Evolutionary conservation across 2,329 filamentous ascomycete species (phyloP).

Genomic region (Rhinocladiella similis): DNA sequence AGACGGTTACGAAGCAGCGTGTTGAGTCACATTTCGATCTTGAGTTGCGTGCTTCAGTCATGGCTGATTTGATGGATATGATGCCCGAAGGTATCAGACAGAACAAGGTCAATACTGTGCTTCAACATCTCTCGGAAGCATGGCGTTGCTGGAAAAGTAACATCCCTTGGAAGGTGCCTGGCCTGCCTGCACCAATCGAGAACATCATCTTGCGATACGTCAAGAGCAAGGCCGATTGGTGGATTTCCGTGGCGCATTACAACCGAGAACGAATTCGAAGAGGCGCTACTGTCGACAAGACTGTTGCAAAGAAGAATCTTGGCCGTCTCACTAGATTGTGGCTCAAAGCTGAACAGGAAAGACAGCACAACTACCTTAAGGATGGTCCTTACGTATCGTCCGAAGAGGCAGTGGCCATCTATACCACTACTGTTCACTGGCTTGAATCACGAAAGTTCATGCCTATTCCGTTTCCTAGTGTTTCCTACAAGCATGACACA

Average conservation of each 20-base stretch:
- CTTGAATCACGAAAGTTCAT: slow-evolving; percentile 97
- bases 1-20: slow-evolving; percentile 98
- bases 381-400: slow-evolving; percentile 98
- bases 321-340: slow-evolving; percentile 91
- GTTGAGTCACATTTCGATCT: slow-evolving; percentile 98
- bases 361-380: slow-evolving; percentile 99
- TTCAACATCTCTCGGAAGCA: slow-evolving; percentile 95
- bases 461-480: slow-evolving; percentile 96
- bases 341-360: slow-evolving; percentile 97
- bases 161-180: slow-evolving; percentile 98
- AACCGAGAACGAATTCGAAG: slow-evolving; percentile 95
- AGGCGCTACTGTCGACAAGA: slow-evolving; percentile 97
- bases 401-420: slow-evolving; percentile 97
- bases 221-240: slow-evolving; percentile 99
- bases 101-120: slow-evolving; percentile 96
- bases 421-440: slow-evolving; percentile 98
- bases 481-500: slow-evolving; percentile 99
- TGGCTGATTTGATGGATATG: slow-evolving; percentile 99
- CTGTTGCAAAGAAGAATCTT: slow-evolving; percentile 98
- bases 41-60: slow-evolving; percentile 94
- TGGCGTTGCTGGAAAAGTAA: slow-evolving; percentile 99
- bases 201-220: slow-evolving; percentile 98
- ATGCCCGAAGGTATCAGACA: slow-evolving; percentile 99
- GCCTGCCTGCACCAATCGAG: slow-evolving; percentile 92
- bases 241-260: slow-evolving; percentile 98